Percentiles rank a stretch among this genome's conserved stretches.
These are phyloP conservation scores for Emergomyces pasteurianus DNA, from an alignment of 2,329 filamentous ascomycete species.

Conservation along the genomic window DNA sequence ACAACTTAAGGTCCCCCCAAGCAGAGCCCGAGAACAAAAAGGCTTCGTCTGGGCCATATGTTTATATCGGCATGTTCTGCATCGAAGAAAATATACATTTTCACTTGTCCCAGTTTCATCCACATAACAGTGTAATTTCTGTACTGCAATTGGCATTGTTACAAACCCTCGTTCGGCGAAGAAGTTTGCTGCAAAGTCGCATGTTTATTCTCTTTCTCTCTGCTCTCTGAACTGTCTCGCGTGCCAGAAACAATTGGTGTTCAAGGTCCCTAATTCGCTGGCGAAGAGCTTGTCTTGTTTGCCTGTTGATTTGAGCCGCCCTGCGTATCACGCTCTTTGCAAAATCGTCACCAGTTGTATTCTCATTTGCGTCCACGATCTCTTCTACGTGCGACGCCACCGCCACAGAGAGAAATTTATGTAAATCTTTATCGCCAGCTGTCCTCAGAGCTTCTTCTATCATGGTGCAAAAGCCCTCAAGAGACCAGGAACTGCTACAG, in stretches of 20 bases:
- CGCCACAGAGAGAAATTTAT: not conserved
- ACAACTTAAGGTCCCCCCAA: no score
- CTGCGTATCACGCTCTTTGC: not conserved
- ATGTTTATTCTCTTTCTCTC: no score
- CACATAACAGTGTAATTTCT: no score
- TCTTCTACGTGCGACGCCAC: not conserved
- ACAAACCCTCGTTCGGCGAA: no score
- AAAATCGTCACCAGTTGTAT: not conserved
- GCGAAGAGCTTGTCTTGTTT: not conserved
- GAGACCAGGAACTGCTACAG: not conserved
- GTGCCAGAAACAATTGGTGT: not conserved
- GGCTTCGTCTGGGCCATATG: no score
- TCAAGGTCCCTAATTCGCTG: not conserved
- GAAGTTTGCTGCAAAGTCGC: no score
- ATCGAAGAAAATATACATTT: no score
- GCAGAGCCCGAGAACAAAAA: no score
- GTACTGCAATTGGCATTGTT: no score
- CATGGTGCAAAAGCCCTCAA: not conserved
- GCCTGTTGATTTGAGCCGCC: not conserved
- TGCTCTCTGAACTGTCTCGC: no score
- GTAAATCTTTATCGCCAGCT: not conserved
- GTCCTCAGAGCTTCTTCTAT: not conserved
- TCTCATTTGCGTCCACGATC: not conserved
- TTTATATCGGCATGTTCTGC: no score
- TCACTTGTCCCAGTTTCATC: no score